These are phyloP conservation scores for Sutorius australiensis DNA, from an alignment of 768 basidiomycete species.

Conservation along the genomic window DNA sequence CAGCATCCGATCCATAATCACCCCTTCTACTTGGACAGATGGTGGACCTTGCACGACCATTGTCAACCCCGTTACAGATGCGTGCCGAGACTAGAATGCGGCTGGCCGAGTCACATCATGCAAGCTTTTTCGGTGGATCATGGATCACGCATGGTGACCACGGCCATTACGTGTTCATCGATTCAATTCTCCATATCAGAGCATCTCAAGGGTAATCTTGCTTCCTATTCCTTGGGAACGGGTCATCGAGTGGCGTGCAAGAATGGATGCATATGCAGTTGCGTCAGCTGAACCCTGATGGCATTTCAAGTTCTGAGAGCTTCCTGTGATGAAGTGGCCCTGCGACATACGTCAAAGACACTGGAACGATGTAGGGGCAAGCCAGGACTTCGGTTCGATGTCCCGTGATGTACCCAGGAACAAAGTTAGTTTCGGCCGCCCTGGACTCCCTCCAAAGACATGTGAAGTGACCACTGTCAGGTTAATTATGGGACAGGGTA, in stretches of 20 bases:
- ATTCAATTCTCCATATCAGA: background rate
- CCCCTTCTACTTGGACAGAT: background rate
- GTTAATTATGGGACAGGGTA: background rate
- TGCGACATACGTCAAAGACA: background rate
- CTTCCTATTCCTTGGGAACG: background rate
- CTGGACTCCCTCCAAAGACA: background rate
- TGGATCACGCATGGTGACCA: background rate
- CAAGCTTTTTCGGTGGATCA: background rate
- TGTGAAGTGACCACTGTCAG: background rate
- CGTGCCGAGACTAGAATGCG: background rate
- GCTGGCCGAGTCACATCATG: background rate
- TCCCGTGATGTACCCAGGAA: background rate
- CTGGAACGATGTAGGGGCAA: background rate
- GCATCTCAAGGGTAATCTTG: background rate
- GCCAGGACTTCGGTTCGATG: background rate
- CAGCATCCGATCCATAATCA: slow-evolving; percentile 10
- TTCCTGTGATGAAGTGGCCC: background rate
- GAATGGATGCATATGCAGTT: background rate
- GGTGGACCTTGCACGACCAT: no score
- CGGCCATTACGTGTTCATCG: background rate
- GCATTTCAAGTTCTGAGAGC: background rate
- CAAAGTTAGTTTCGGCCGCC: background rate
- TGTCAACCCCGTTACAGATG: background rate
- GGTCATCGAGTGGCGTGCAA: background rate
- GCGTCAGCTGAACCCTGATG: no score